Evolutionary conservation across 2,329 filamentous ascomycete species (phyloP).

Genomic region (Epichloe festucae): DNA sequence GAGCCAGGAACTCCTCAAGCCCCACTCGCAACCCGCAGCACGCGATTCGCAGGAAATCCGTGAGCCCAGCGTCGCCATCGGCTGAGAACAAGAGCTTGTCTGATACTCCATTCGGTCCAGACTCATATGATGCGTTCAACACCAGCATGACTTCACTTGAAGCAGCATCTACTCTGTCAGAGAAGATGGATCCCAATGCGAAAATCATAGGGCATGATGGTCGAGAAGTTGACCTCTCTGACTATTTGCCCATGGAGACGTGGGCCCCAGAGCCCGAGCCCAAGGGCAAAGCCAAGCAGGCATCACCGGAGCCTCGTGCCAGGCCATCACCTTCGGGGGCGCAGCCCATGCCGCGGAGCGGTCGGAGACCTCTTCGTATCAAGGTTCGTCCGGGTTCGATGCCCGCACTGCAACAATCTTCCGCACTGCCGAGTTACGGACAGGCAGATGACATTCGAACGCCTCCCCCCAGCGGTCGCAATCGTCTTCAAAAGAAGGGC

Average conservation of each 20-base stretch:
- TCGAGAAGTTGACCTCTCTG: constrained; percentile 65
- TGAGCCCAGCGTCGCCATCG: constrained; percentile 53
- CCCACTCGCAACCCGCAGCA: constrained; percentile 33
- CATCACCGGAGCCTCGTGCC: constrained; percentile 19
- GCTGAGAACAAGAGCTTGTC: constrained; percentile 39
- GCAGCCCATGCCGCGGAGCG: constrained; percentile 36
- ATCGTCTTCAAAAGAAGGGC: constrained; percentile 52
- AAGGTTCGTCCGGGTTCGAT: constrained; percentile 34
- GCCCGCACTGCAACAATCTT: constrained; percentile 18
- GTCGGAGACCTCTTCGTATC: constrained; percentile 39
- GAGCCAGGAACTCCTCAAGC: constrained; percentile 20
- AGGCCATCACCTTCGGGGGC: constrained; percentile 36
- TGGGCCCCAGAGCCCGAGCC: constrained; percentile 68
- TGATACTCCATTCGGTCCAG: constrained; percentile 58
- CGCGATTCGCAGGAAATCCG: constrained; percentile 56
- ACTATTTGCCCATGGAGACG: constrained; percentile 63
- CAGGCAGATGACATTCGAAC: constrained; percentile 20
- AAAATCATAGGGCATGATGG: constrained; percentile 69
- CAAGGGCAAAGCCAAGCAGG: constrained; percentile 18
- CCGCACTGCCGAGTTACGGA: constrained; percentile 15
- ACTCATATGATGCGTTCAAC: constrained; percentile 63
- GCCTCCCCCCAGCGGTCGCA: constrained; percentile 30
- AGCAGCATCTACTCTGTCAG: constrained; percentile 13
- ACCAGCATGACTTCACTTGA: constrained; percentile 33
- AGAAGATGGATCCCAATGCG: constrained; percentile 41